Conservation (phyloP, 1,284 basidiomycete species). For the Ustilago curta region DNA sequence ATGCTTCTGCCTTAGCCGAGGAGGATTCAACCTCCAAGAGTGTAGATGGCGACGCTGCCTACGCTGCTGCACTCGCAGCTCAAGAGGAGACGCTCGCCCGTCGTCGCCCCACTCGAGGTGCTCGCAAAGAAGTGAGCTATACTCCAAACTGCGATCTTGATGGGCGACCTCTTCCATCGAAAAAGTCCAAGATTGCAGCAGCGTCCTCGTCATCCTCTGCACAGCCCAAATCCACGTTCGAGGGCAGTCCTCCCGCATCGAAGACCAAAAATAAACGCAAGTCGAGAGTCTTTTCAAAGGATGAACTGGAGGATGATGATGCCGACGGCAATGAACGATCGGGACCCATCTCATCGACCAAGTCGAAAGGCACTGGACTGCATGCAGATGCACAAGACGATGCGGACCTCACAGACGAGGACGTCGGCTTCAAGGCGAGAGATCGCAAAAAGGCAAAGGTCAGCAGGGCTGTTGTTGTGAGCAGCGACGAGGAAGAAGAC, state of each 20-base stretch:
- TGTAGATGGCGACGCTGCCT: conserved; percentile 35
- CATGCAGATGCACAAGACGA: not conserved
- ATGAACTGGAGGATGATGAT: conserved; percentile 18
- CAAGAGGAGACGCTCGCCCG: conserved; percentile 36
- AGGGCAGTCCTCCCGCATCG: not conserved
- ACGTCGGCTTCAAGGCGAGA: conserved; percentile 25
- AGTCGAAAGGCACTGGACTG: not conserved
- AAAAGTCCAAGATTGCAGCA: conserved; percentile 8
- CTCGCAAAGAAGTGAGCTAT: conserved; percentile 39
- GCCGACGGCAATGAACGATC: not conserved
- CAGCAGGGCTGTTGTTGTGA: conserved; percentile 7
- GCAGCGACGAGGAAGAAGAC: conserved; percentile 10
- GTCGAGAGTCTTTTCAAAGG: conserved; percentile 30
- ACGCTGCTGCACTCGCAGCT: conserved; percentile 34
- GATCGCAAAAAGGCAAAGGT: conserved; percentile 23
- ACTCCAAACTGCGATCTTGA: conserved; percentile 37
- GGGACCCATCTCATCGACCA: conserved; percentile 11
- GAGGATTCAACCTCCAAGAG: not conserved
- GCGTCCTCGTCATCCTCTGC: conserved; percentile 5
- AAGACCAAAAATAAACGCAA: conserved; percentile 19
- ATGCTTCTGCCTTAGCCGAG: conserved; percentile 9
- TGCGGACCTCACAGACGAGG: conserved; percentile 33
- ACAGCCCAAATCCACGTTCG: conserved; percentile 13
- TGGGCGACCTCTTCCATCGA: conserved; percentile 22
- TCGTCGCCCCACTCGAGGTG: conserved; percentile 26